A percentile compares a stretch with the other conserved stretches of the same genome.
Evolutionary conservation across 768 basidiomycete species (phyloP).

Genomic region (Pulveroboletus ravenelii): DNA sequence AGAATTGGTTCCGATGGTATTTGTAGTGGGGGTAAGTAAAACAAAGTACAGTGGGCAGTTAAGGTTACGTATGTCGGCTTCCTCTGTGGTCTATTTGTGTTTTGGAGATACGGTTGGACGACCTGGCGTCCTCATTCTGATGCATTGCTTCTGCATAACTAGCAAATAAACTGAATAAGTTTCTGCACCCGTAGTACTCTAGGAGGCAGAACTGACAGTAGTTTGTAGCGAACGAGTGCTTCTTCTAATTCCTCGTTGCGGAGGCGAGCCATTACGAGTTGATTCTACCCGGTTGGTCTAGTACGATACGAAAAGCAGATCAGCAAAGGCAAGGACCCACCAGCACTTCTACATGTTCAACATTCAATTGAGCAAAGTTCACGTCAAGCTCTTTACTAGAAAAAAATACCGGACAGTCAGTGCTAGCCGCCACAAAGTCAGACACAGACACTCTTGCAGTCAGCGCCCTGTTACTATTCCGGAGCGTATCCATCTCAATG

Average conservation of each 20-base stretch:
- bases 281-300: conserved; percentile 55
- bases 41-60: neutral
- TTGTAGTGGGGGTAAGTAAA: conserved; percentile 3
- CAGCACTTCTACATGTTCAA: conserved; percentile 75
- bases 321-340: conserved; percentile 33
- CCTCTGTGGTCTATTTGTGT: conserved; percentile 13
- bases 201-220: conserved; percentile 47
- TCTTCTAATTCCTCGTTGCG: conserved; percentile 91
- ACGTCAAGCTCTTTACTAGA: conserved; percentile 75
- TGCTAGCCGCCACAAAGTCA: neutral
- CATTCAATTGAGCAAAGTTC: conserved; percentile 71
- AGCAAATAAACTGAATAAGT: neutral
- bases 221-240: conserved; percentile 91
- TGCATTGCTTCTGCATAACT: conserved; percentile 76
- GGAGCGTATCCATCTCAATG: conserved; percentile 74
- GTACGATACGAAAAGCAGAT: conserved; percentile 12
- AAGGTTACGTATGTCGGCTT: conserved; percentile 14
- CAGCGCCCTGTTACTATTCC: conserved; percentile 73
- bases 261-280: conserved; percentile 84
- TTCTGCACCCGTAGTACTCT: neutral
- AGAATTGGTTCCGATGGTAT: conserved; percentile 14
- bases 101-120: conserved; percentile 56
- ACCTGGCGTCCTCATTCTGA: conserved; percentile 65
- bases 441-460: conserved; percentile 70
- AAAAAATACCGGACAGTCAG: conserved; percentile 5